Evolutionary conservation across 371 early-diverging fungal species (phyloP), one percentile per base, ranked within the genome.

Genomic region (Globomyces sp.): DNA sequence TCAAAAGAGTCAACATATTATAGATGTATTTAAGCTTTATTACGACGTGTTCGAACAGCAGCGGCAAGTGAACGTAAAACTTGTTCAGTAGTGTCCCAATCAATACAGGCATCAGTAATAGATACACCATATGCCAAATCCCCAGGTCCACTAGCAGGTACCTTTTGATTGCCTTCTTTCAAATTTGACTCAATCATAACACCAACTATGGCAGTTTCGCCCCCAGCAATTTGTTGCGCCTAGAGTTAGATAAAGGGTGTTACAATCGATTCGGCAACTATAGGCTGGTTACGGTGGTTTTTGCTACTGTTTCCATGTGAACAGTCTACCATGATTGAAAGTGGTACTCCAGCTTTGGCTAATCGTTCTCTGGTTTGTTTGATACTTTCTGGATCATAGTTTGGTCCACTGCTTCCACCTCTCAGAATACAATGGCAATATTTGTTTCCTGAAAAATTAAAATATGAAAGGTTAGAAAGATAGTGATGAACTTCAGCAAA

Each of bases 121-220:
- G 87, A 86, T 70, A 91, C 85, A 40, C 92, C 92, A 72, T 91
- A 90, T 57, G 87, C 85, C 53, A 84, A 78, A 57, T 65, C 77
- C 45, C 70, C 43, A 1, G 70, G 37, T 1, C 78, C 81, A 11
- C 62, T 49, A 4, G 68, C 11, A n/a, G 80, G 77, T 9, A 80
- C 72, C 57, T 78, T 80, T 61, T 80, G 81, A 67, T 74, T 77
- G 41, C 80, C 80, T 72, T 93, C 96, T 68, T 86, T 77, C 55
- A 96, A 77, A 65, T 98, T 91, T 45, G 89, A 88, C 79, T 96
- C 97, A 62, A 98, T 89, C 98, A 98, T 96, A 24, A 96, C 88
- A 55, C 97, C 96, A 58, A 90, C 71, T 40, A 96, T 87, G 50
- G 68, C 49, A 39, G 45, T 67, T 66, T 90, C 85, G n/a, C 92